Evolutionary conservation across 2,329 filamentous ascomycete species (phyloP).

Genomic region (Esteya vermicola): DNA sequence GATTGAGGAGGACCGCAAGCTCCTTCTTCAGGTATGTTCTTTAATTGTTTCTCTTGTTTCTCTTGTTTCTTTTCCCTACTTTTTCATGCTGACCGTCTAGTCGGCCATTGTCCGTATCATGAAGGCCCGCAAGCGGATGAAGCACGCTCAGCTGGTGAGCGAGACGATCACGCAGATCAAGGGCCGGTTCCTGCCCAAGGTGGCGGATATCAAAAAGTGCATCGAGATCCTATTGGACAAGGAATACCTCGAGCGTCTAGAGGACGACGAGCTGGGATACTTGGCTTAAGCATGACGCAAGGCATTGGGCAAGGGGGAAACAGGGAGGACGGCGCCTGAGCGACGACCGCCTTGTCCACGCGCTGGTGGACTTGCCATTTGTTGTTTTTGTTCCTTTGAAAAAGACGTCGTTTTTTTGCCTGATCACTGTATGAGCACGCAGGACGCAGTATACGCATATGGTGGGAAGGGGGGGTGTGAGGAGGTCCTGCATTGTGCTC

Average conservation of each 20-base stretch:
- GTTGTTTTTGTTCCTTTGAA: no score
- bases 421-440: no score
- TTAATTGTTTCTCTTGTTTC: neutral
- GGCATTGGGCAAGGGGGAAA: neutral
- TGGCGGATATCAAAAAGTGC: conserved; percentile 97
- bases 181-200: conserved; percentile 80
- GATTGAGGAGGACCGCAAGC: conserved; percentile 93
- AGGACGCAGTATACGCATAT: no score
- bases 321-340: neutral
- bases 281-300: conserved; percentile 49
- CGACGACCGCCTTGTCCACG: no score
- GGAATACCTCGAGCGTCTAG: conserved; percentile 91
- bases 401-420: no score
- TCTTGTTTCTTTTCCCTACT: conserved; percentile 2
- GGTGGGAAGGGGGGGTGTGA: no score
- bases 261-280: conserved; percentile 89
- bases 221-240: conserved; percentile 98
- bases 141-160: conserved; percentile 84
- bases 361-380: no score
- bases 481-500: no score
- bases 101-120: conserved; percentile 98
- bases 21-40: conserved; percentile 78
- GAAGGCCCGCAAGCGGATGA: conserved; percentile 99
- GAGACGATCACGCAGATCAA: conserved; percentile 95
- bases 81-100: conserved; percentile 29